Percentiles rank a stretch among this genome's conserved stretches.
Evolutionary conservation across 1,284 basidiomycete species (phyloP).

Genomic region (Phellinidium pouzarii): DNA sequence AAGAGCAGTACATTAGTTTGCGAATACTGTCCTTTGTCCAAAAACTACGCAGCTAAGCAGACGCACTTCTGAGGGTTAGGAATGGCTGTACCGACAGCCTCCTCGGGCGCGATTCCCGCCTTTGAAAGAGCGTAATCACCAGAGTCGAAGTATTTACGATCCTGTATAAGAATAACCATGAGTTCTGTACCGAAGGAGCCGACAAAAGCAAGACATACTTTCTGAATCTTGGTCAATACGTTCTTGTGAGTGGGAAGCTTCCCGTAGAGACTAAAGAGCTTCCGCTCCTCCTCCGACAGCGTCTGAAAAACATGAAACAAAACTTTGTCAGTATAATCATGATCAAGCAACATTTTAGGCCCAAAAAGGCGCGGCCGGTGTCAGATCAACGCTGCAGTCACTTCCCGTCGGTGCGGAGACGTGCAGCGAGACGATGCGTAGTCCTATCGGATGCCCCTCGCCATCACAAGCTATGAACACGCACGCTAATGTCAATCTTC

Average conservation of each 20-base stretch:
- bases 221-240: conserved; percentile 89
- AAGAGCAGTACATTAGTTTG: background rate
- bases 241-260: conserved; percentile 93
- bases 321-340: conserved; percentile 19
- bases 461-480: conserved; percentile 26
- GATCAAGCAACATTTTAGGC: background rate
- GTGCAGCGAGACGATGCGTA: too few relatives aligned
- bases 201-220: conserved; percentile 44
- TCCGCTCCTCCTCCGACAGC: conserved; percentile 86
- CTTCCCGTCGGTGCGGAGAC: too few relatives aligned
- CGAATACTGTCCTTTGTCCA: too few relatives aligned
- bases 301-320: conserved; percentile 47
- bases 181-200: conserved; percentile 11
- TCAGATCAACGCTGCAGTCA: background rate
- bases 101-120: conserved; percentile 85
- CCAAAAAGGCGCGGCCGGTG: background rate
- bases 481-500: conserved; percentile 86
- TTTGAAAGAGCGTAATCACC: conserved; percentile 96
- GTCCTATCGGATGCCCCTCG: background rate
- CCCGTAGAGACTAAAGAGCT: conserved; percentile 91
- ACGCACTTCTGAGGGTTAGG: conserved; percentile 91
- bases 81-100: conserved; percentile 86
- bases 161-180: conserved; percentile 40
- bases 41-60: background rate
- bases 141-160: conserved; percentile 97